Evolutionary conservation across 805 yeast species (phyloP), one percentile per base, ranked within the genome.

Genomic region (Yarrowia bubula): DNA sequence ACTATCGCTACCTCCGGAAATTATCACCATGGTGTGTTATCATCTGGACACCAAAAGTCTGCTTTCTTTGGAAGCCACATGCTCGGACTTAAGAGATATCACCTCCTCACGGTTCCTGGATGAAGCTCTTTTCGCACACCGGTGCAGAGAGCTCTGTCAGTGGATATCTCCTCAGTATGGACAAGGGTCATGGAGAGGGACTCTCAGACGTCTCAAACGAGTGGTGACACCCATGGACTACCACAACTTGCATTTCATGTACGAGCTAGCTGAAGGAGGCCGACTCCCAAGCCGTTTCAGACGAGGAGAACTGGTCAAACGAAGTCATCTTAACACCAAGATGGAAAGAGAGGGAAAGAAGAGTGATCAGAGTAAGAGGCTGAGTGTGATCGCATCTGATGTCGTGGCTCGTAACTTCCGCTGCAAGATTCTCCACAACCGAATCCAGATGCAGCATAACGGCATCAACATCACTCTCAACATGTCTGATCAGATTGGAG

Each of bases 141-240:
- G 61, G 3, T 55, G 61, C 9, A 18, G 61, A 38, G 39, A 39
- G 6, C 31, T 55, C 31, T 55, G 61, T 8, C 61, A 39, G 38
- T 55, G 61, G 61, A 55, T 55, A 17, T 35, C 61, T 8, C 47
- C 61, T n/a, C 61, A 55, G 39, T 55, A 55, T 13, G 61, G 61
- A 15, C 61, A 55, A 3, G 61, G 61, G 6, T 39, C 47, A 8
- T 55, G 61, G 61, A 39, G 61, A 41, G 61, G 61, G 0, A 55
- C 61, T 8, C 39, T 55, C 4, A 15, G 28, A 55, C 61, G 61
- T 13, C 61, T 55, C 6, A 9, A 55, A 28, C n/a, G 31, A 15
- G 61, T 55, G 15, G 46, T 55, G 11, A 55, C 61, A 17, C 61
- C 61, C 15, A 28, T 39, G 47, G 61, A 55, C 17, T 55, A 55